phyloP scores from a whole-genome alignment of 2,329 filamentous ascomycete species.

The Aspergillus fijiensis region DNA sequence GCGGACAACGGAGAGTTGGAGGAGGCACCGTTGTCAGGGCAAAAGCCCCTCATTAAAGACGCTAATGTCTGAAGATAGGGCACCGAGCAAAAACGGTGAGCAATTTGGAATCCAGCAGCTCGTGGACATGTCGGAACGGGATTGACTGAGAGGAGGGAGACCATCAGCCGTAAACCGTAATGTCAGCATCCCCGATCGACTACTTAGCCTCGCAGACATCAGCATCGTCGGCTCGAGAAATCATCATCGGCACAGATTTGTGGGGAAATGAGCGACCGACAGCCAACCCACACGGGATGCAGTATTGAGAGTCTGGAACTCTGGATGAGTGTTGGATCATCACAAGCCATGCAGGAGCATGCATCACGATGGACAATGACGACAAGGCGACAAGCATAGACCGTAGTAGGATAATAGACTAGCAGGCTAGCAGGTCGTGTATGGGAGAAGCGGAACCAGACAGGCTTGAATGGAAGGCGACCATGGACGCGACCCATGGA shows the following conservation, averaged over 20 bases:
- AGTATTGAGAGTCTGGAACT: not conserved
- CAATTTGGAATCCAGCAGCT: not conserved
- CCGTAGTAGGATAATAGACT: constrained; percentile 7
- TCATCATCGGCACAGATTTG: constrained; percentile 2
- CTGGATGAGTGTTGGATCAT: not conserved
- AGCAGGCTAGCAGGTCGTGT: not conserved
- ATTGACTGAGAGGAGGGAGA: too few relatives aligned
- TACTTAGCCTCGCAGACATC: not conserved
- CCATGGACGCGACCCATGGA: constrained; percentile 12
- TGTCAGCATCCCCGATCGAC: not conserved
- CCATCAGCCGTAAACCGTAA: not conserved
- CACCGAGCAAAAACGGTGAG: not conserved
- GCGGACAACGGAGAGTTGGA: not conserved
- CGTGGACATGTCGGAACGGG: not conserved
- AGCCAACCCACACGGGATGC: constrained; percentile 1
- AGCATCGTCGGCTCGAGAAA: not conserved
- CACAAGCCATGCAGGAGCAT: not conserved
- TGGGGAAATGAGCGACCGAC: constrained; percentile 2
- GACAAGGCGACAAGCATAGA: not conserved
- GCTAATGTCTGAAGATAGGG: not conserved
- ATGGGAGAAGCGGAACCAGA: constrained; percentile 1
- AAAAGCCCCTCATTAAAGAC: not conserved
- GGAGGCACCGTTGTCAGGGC: constrained; percentile 8
- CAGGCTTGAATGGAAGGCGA: constrained; percentile 8
- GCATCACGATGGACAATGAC: not conserved